These are phyloP conservation scores for Lodderomyces beijingensis DNA, from an alignment of 1,139 yeast genomes.

Conservation along the genomic window DNA sequence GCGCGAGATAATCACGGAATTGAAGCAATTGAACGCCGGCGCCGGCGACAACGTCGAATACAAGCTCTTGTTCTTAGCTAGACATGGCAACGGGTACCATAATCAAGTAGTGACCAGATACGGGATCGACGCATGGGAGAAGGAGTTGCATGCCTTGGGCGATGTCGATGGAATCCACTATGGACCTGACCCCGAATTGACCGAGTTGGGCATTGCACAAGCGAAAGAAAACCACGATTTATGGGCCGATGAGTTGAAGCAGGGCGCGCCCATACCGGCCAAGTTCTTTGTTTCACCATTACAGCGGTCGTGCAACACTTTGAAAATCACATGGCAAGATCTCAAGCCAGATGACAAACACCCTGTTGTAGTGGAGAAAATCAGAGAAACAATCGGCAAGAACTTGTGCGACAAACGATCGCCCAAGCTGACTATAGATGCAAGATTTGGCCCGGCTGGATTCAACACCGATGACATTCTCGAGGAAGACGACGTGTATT, in stretches of 20 bases:
- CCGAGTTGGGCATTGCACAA: slow-evolving; percentile 50
- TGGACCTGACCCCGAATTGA: slow-evolving; percentile 69
- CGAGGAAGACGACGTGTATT: slow-evolving; percentile 46
- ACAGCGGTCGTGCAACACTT: slow-evolving; percentile 60
- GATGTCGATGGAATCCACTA: slow-evolving; percentile 54
- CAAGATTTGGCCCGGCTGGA: slow-evolving; percentile 25
- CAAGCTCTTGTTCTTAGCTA: slow-evolving; percentile 58
- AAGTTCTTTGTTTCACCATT: slow-evolving; percentile 62
- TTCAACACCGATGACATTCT: slow-evolving; percentile 42
- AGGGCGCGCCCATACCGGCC: slow-evolving; percentile 55
- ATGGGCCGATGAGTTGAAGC: slow-evolving; percentile 42
- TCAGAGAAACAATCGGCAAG: slow-evolving; percentile 65
- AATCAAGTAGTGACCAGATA: slow-evolving; percentile 56
- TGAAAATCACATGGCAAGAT: slow-evolving; percentile 53
- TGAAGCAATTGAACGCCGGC: slow-evolving; percentile 34
- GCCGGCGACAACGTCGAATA: slow-evolving; percentile 39
- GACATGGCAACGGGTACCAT: slow-evolving; percentile 81
- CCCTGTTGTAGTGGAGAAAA: slow-evolving; percentile 47
- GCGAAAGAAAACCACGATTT: slow-evolving; percentile 43
- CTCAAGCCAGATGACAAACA: slow-evolving; percentile 14
- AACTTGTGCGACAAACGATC: slow-evolving; percentile 66
- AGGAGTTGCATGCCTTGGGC: slow-evolving; percentile 49
- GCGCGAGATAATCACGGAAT: slow-evolving; percentile 34
- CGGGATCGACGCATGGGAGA: slow-evolving; percentile 58
- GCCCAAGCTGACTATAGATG: slow-evolving; percentile 23